These are phyloP conservation scores for Penicillium mononematosum DNA, from an alignment of 495 filamentous ascomycete species.

Conservation along the genomic window DNA sequence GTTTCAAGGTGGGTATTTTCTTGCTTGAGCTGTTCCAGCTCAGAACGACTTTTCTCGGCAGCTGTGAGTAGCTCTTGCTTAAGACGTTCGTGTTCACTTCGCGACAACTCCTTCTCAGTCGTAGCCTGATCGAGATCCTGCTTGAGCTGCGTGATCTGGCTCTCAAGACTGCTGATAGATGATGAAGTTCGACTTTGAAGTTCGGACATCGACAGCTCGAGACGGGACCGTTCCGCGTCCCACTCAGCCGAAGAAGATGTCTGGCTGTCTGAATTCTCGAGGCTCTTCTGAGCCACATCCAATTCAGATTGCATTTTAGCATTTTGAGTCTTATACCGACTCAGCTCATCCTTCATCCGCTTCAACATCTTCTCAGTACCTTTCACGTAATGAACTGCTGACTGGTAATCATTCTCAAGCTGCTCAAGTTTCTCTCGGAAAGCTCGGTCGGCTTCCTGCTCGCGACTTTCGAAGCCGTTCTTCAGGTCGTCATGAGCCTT, in stretches of 20 bases:
- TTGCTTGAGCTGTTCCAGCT: slow-evolving; percentile 76
- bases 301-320: slow-evolving; percentile 78
- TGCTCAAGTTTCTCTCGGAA: slow-evolving; percentile 91
- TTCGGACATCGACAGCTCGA: slow-evolving; percentile 64
- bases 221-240: slow-evolving; percentile 69
- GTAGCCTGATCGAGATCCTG: slow-evolving; percentile 62
- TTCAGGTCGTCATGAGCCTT: slow-evolving; percentile 84
- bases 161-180: slow-evolving; percentile 66
- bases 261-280: slow-evolving; percentile 36
- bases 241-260: slow-evolving; percentile 55
- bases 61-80: slow-evolving; percentile 56
- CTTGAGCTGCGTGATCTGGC: slow-evolving; percentile 64
- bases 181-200: slow-evolving; percentile 66
- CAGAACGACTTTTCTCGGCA: slow-evolving; percentile 57
- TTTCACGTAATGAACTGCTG: slow-evolving; percentile 99
- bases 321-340: slow-evolving; percentile 84
- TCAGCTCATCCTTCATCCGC: slow-evolving; percentile 94
- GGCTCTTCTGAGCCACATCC: slow-evolving; percentile 49
- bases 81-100: slow-evolving; percentile 54
- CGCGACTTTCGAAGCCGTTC: slow-evolving; percentile 67
- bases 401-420: slow-evolving; percentile 94
- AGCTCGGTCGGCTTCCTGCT: slow-evolving; percentile 77
- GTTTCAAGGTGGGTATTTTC: slow-evolving; percentile 78
- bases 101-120: slow-evolving; percentile 65
- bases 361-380: slow-evolving; percentile 99